Conservation (phyloP, 768 basidiomycete genomes). For the Leucogyrophana mollusca region DNA sequence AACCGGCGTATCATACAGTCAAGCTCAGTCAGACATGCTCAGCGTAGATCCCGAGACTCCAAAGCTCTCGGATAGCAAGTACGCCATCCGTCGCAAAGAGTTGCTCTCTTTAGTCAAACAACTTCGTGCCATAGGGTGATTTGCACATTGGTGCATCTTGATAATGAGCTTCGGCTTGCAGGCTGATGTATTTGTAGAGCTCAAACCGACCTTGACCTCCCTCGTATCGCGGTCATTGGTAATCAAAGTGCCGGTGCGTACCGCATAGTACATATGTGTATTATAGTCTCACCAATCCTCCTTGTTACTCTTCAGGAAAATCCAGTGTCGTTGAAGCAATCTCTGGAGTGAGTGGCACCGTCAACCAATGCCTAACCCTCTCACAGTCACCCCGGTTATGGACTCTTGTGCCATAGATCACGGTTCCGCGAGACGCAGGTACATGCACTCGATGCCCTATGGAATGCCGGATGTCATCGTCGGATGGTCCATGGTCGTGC, state of each 20-base stretch:
- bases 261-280: too few species aligned
- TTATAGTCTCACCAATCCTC: too few species aligned
- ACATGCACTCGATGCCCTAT: slow-evolving; percentile 45
- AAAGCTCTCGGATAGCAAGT: slow-evolving; percentile 9
- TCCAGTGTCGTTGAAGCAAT: slow-evolving; percentile 51
- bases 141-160: too few species aligned
- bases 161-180: too few species aligned
- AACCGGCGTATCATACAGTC: too few species aligned
- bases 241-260: slow-evolving; percentile 52
- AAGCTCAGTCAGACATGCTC: too few species aligned
- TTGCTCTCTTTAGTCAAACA: slow-evolving; percentile 30
- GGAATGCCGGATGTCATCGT: slow-evolving; percentile 32
- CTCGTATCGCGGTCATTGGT: slow-evolving; percentile 51
- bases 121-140: slow-evolving; percentile 33
- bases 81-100: slow-evolving; percentile 29
- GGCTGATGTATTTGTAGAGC: slow-evolving; percentile 29
- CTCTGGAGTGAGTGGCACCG: too few species aligned
- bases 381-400: too few species aligned
- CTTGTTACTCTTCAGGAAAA: slow-evolving; percentile 34
- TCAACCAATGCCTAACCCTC: too few species aligned
- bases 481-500: slow-evolving; percentile 31
- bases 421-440: slow-evolving; percentile 46
- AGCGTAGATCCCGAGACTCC: too few species aligned
- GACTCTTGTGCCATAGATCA: slow-evolving; percentile 21
- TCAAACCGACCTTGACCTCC: slow-evolving; percentile 46